phyloP scores from a whole-genome alignment of 208 protist species.

The Leishmania gerbilli region DNA sequence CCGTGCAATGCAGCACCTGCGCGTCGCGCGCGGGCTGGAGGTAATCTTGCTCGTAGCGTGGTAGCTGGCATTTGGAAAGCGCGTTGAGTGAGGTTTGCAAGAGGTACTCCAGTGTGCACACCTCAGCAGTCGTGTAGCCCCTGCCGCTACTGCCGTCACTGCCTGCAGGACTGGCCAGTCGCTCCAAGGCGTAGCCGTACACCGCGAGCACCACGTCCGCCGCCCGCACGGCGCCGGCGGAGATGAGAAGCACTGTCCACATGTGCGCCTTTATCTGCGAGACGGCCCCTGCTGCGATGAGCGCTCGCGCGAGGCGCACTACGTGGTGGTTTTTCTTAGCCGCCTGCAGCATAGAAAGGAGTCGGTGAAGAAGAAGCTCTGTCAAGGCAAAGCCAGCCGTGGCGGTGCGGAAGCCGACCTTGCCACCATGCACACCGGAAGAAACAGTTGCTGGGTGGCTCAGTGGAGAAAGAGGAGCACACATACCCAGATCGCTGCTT shows the following conservation, averaged over 20 bases:
- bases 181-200: slow-evolving; percentile 34
- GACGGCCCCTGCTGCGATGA: slow-evolving; percentile 36
- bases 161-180: slow-evolving; percentile 8
- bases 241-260: slow-evolving; percentile 76
- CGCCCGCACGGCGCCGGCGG: slow-evolving; percentile 56
- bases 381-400: slow-evolving; percentile 9
- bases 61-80: slow-evolving; percentile 74
- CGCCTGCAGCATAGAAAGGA: slow-evolving; percentile 63
- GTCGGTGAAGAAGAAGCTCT: slow-evolving; percentile 32
- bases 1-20: slow-evolving; percentile 52
- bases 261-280: slow-evolving; percentile 39
- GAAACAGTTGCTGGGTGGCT: neutral
- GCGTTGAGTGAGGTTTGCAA: slow-evolving; percentile 72
- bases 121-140: slow-evolving; percentile 23
- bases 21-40: slow-evolving; percentile 42
- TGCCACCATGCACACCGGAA: neutral
- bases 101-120: slow-evolving; percentile 62
- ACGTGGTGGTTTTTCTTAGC: slow-evolving; percentile 53
- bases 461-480: neutral
- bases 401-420: neutral
- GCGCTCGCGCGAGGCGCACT: slow-evolving; percentile 42
- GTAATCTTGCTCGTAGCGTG: slow-evolving; percentile 60
- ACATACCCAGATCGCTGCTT: neutral
- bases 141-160: slow-evolving; percentile 11
- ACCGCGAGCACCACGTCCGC: slow-evolving; percentile 62